phyloP scores from a whole-genome alignment of 2,329 filamentous ascomycete species.

The Aspergillus arachidicola region DNA sequence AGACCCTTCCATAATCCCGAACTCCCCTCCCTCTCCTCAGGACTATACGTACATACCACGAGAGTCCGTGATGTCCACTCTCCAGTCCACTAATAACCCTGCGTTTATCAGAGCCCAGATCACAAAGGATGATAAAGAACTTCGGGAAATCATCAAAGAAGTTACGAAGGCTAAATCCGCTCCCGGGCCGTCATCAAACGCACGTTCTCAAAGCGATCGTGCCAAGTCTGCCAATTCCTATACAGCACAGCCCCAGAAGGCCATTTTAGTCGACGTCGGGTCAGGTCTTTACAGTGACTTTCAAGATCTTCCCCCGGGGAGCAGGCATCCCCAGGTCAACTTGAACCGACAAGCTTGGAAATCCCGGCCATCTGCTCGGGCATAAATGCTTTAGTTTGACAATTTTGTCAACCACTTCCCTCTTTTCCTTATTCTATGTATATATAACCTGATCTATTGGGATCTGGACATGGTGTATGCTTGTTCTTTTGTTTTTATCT shows the following conservation, averaged over 20 bases:
- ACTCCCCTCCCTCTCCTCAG: conserved; percentile 61
- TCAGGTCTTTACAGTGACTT: conserved; percentile 39
- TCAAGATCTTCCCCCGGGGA: conserved; percentile 27
- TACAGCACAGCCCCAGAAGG: conserved; percentile 46
- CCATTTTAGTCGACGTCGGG: conserved; percentile 49
- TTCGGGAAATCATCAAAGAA: conserved; percentile 71
- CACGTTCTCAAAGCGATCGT: conserved; percentile 29
- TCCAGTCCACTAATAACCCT: conserved; percentile 59
- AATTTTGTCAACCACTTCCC: not conserved
- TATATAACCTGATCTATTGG: conserved; percentile 17
- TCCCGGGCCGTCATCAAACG: conserved; percentile 14
- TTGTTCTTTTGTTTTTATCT: conserved; percentile 13
- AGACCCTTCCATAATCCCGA: conserved; percentile 64
- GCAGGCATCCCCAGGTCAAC: conserved; percentile 35
- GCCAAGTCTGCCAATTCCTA: conserved; percentile 30
- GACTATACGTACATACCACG: conserved; percentile 70
- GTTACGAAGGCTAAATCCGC: conserved; percentile 44
- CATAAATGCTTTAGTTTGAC: conserved; percentile 15
- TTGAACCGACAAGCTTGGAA: conserved; percentile 39
- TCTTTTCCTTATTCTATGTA: conserved; percentile 12
- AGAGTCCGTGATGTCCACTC: conserved; percentile 74
- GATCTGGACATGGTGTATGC: conserved; percentile 12
- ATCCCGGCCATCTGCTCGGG: conserved; percentile 33
- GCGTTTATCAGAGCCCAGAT: conserved; percentile 85
- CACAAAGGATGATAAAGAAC: conserved; percentile 69